phyloP scores from a whole-genome alignment of 441 rosid species.

The Viola pubescens region DNA sequence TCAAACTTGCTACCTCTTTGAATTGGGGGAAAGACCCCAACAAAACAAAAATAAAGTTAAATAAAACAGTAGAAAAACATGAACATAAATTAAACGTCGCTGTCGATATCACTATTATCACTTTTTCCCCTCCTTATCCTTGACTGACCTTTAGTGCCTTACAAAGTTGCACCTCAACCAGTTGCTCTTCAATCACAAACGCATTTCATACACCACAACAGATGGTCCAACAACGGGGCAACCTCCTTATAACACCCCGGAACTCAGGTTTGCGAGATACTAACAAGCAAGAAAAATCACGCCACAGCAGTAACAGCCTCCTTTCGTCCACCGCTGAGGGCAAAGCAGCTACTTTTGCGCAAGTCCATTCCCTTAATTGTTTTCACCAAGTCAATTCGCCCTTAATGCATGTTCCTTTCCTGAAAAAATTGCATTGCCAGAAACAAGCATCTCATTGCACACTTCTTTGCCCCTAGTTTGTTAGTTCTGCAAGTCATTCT shows the following conservation, averaged over 20 bases:
- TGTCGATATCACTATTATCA: background rate
- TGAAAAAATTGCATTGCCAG: background rate
- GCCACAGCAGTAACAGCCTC: background rate
- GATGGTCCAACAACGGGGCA: background rate
- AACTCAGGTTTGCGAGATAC: background rate
- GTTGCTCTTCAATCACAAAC: background rate
- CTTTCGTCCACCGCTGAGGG: background rate
- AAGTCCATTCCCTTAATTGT: background rate
- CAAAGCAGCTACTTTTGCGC: background rate
- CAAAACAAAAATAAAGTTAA: background rate
- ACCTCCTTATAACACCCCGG: background rate
- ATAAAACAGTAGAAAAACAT: background rate
- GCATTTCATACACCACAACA: background rate
- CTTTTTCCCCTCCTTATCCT: background rate
- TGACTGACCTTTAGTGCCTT: no score
- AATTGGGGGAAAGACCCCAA: background rate
- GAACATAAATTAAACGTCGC: background rate
- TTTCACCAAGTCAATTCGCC: background rate
- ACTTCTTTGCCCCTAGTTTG: background rate
- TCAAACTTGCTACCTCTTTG: conserved; percentile 4
- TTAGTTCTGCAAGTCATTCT: background rate
- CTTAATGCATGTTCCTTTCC: background rate
- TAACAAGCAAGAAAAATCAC: background rate
- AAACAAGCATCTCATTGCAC: background rate
- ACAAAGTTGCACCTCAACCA: background rate